Percentiles rank a stretch among this genome's conserved stretches.
Evolutionary conservation across 2,329 filamentous ascomycete genomes (phyloP).

Genomic region (Ampelomyces quisqualis): DNA sequence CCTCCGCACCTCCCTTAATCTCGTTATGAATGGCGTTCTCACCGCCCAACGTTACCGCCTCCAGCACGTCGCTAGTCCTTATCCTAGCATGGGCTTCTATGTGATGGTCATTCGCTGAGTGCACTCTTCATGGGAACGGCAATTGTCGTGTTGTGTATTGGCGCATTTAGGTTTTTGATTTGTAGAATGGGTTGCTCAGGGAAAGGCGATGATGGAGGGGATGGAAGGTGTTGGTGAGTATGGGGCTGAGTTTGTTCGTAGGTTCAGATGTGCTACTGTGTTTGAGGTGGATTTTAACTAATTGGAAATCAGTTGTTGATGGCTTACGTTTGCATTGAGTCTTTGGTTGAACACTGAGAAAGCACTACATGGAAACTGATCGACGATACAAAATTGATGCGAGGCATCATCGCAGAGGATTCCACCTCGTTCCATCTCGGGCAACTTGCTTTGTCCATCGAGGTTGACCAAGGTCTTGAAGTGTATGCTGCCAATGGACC

Average conservation of each 20-base stretch:
- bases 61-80: constrained; percentile 51
- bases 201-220: constrained; percentile 61
- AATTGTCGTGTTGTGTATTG: constrained; percentile 54
- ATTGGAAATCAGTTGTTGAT: constrained; percentile 13
- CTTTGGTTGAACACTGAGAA: constrained; percentile 23
- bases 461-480: no score
- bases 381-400: no score
- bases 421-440: no score
- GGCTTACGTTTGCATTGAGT: constrained; percentile 20
- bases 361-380: neutral
- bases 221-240: constrained; percentile 58
- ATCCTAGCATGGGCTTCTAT: constrained; percentile 58
- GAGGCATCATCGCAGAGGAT: no score
- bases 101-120: constrained; percentile 61
- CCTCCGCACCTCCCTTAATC: constrained; percentile 67
- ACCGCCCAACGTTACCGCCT: constrained; percentile 68
- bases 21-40: constrained; percentile 66
- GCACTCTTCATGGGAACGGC: constrained; percentile 53
- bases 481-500: no score
- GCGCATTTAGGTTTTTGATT: constrained; percentile 60
- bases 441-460: no score
- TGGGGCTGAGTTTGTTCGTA: constrained; percentile 51
- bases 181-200: constrained; percentile 59
- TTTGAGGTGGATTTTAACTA: neutral
- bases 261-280: constrained; percentile 36